A percentile compares a stretch with the other conserved stretches of the same genome.
Conservation (phyloP, 2,329 filamentous ascomycete species). For the Xylariaceae sp. region DNA sequence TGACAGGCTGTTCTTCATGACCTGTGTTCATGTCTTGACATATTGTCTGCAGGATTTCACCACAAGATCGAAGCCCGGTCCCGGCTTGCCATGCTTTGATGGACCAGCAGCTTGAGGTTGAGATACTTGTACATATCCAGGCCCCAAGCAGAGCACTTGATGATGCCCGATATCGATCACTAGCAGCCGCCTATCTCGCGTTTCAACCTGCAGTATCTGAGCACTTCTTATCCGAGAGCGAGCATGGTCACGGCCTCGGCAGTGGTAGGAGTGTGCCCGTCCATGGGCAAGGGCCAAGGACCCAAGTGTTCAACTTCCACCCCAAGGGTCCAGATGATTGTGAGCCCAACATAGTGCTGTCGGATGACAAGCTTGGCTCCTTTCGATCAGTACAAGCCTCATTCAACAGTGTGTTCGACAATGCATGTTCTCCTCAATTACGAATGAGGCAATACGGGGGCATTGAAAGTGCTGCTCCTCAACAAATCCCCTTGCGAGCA, state of each 20-base stretch:
- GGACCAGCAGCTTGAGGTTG: conserved; percentile 33
- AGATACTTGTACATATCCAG: conserved; percentile 52
- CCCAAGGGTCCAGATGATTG: conserved; percentile 5
- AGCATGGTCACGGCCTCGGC: too few species aligned
- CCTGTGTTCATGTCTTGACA: too few species aligned
- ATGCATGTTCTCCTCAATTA: conserved; percentile 32
- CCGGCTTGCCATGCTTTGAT: conserved; percentile 21
- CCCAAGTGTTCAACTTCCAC: too few species aligned
- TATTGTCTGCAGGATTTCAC: too few species aligned
- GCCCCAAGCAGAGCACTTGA: conserved; percentile 45
- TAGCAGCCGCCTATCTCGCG: conserved; percentile 46
- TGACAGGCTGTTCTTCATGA: too few species aligned
- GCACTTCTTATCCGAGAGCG: background rate
- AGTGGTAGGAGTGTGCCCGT: too few species aligned
- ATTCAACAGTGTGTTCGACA: conserved; percentile 42
- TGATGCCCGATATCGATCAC: conserved; percentile 44
- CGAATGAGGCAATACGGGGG: conserved; percentile 2
- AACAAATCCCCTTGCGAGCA: conserved; percentile 7
- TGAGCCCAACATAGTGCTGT: conserved; percentile 4
- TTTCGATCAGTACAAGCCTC: conserved; percentile 35
- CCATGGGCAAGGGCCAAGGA: too few species aligned
- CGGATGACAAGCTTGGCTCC: conserved; percentile 11
- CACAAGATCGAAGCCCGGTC: background rate
- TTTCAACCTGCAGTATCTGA: conserved; percentile 30
- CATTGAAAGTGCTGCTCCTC: conserved; percentile 1